Base-by-base conservation (phyloP, 2,329 filamentous ascomycete genomes). In the Pseudogymnoascus pannorum region DNA sequence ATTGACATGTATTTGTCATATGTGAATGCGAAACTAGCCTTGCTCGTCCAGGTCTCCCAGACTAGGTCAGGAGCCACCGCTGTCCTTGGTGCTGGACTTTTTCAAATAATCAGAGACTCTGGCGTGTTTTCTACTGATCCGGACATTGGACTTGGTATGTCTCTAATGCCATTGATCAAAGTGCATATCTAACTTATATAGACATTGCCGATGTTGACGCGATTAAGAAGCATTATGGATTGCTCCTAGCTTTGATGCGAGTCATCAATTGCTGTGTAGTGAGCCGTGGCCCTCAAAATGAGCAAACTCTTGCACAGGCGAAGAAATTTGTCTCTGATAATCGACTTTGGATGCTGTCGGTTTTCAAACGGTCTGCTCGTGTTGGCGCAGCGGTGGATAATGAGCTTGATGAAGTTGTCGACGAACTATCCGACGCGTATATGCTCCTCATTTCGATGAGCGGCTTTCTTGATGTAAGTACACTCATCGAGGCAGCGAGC, bases 121-220 rank as follows among this genome's bases (percentile, higher is more conserved):
- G 85, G 86, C n/a, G 81, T 97, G 20, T 99, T 97, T 73, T 80
- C 86, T 7, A 89, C 89, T 11, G 94, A 99, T 72, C 94, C 94
- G 0, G 94, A 99, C 73, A 85, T 99, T 60, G 92, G 95, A 63
- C 85, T 92, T 62, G 82, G 82, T 82, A 71, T 69, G 75, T 71
- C 59, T n/a, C 24, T 54, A 29, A 6, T 16, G 31, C n/a, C 4
- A 35, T 24, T 22, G 44, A 33, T 44, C 16, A 24, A 29, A 7
- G 48, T 48, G 24, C 38, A 63, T 16, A 57, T 60, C 51, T 63
- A 29, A 59, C 61, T 66, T 58, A 61, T 26, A 9, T 59, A 72
- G 71, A 72, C 64, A 70, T 71, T 16, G 62, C 67, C 16, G 69
- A 68, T 33, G 60, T 66, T 24, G 63, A 66, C 58, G 66, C 66